Percentiles rank a stretch among this genome's conserved stretches.
Evolutionary conservation across 129 eudicot genomes (phyloP).

Genomic region (Pulicaria dysenterica): DNA sequence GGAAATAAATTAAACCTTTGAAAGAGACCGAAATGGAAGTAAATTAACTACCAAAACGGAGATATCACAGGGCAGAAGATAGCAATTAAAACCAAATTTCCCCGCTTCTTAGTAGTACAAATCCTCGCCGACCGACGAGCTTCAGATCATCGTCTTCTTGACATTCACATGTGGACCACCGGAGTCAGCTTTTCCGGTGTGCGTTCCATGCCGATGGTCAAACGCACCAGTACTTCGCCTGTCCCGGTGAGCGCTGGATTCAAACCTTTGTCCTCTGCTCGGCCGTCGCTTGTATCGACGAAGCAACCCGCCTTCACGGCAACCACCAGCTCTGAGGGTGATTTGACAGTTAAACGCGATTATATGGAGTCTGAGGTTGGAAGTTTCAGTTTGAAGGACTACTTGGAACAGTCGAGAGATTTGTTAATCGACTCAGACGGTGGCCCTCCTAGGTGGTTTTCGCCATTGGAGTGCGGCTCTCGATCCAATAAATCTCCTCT

Average conservation of each 20-base stretch:
- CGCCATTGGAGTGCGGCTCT: slow-evolving; percentile 57
- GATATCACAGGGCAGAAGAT: too few species aligned
- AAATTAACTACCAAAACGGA: not conserved
- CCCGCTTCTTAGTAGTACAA: too few species aligned
- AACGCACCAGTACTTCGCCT: not conserved
- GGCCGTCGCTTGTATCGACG: not conserved
- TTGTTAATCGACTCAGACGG: slow-evolving; percentile 46
- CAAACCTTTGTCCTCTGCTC: slow-evolving; percentile 11
- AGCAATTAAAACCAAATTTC: not conserved
- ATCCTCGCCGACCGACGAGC: not conserved
- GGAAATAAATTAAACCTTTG: not conserved
- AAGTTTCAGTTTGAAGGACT: slow-evolving; percentile 38
- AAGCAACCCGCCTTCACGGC: not conserved
- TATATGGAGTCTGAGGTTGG: not conserved
- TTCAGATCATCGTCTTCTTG: not conserved
- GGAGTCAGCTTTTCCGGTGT: not conserved
- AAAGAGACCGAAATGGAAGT: slow-evolving; percentile 3
- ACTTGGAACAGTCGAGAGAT: slow-evolving; percentile 46
- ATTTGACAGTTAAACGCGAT: not conserved
- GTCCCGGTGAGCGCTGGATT: not conserved
- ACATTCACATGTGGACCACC: slow-evolving; percentile 13
- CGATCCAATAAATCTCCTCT: slow-evolving; percentile 52
- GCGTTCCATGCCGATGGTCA: slow-evolving; percentile 3
- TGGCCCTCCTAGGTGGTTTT: slow-evolving; percentile 82
- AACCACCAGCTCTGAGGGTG: not conserved